Conservation (phyloP, 352 stramenopile genomes). For the Globisporangium perplexum region DNA sequence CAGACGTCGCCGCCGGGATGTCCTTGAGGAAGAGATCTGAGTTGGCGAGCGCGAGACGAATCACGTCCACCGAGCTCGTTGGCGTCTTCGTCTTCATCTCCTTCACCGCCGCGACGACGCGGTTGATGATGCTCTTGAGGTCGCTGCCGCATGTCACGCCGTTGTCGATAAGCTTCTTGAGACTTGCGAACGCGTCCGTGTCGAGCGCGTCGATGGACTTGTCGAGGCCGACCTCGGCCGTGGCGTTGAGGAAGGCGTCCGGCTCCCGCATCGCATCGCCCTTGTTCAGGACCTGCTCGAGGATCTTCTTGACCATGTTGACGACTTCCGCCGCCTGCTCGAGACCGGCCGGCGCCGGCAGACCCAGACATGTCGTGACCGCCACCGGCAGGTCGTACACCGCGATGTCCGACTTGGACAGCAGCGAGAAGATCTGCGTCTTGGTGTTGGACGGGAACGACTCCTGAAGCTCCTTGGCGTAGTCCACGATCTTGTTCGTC, state of each 20-base stretch:
- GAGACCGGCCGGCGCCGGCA: slow-evolving; percentile 8
- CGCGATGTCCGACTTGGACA: slow-evolving; percentile 52
- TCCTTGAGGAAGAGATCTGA: slow-evolving; percentile 33
- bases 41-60: slow-evolving; percentile 36
- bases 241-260: slow-evolving; percentile 27
- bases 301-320: slow-evolving; percentile 12
- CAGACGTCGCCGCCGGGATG: slow-evolving; percentile 35
- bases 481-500: slow-evolving; percentile 34
- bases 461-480: slow-evolving; percentile 28
- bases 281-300: slow-evolving; percentile 25
- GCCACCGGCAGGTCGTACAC: slow-evolving; percentile 44
- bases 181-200: neutral
- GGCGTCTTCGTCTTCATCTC: slow-evolving; percentile 24
- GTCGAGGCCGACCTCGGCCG: slow-evolving; percentile 13
- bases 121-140: slow-evolving; percentile 44
- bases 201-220: slow-evolving; percentile 2
- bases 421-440: slow-evolving; percentile 35
- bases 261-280: slow-evolving; percentile 24
- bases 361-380: slow-evolving; percentile 36
- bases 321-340: slow-evolving; percentile 3
- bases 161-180: slow-evolving; percentile 31
- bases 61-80: slow-evolving; percentile 24
- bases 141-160: slow-evolving; percentile 35
- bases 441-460: slow-evolving; percentile 35
- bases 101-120: slow-evolving; percentile 29